phyloP scores from a whole-genome alignment of 83 land plant genomes.

The Picea abies region DNA sequence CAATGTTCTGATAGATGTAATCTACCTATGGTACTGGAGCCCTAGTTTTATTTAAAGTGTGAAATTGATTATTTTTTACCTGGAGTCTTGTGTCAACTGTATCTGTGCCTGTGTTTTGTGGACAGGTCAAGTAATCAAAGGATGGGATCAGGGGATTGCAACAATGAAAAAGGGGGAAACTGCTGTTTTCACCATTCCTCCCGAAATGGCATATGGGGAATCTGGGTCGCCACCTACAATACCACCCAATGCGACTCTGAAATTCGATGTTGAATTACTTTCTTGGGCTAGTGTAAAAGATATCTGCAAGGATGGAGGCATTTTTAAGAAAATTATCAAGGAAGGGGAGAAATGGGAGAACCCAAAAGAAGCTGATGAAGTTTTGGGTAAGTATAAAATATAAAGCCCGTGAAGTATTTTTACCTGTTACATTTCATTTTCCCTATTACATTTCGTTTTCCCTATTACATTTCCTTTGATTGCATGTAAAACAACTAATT shows the following conservation, averaged over 20 bases:
- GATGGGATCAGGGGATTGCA: slow-evolving; percentile 90
- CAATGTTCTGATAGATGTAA: too few relatives aligned
- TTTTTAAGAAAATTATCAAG: slow-evolving; percentile 70
- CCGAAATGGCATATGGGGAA: slow-evolving; percentile 87
- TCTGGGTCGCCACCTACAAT: slow-evolving; percentile 86
- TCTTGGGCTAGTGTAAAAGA: slow-evolving; percentile 95
- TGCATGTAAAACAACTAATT: neutral
- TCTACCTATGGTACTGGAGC: too few relatives aligned
- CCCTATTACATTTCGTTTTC: too few relatives aligned
- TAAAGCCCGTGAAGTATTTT: neutral
- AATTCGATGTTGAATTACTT: slow-evolving; percentile 89
- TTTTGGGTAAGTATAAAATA: slow-evolving; percentile 45
- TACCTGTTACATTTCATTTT: neutral
- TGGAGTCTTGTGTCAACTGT: neutral
- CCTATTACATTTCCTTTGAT: neutral
- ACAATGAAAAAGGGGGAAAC: slow-evolving; percentile 97
- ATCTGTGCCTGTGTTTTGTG: neutral
- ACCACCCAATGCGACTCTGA: slow-evolving; percentile 89
- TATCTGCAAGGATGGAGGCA: slow-evolving; percentile 93
- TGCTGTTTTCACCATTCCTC: slow-evolving; percentile 85
- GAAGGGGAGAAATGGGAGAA: slow-evolving; percentile 89
- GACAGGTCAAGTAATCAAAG: slow-evolving; percentile 93
- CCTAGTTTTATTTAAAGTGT: too few relatives aligned
- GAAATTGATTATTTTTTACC: neutral
- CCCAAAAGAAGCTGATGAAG: slow-evolving; percentile 91